Conservation (phyloP, 2,329 filamentous ascomycete species). For the Sporothrix sp. region DNA sequence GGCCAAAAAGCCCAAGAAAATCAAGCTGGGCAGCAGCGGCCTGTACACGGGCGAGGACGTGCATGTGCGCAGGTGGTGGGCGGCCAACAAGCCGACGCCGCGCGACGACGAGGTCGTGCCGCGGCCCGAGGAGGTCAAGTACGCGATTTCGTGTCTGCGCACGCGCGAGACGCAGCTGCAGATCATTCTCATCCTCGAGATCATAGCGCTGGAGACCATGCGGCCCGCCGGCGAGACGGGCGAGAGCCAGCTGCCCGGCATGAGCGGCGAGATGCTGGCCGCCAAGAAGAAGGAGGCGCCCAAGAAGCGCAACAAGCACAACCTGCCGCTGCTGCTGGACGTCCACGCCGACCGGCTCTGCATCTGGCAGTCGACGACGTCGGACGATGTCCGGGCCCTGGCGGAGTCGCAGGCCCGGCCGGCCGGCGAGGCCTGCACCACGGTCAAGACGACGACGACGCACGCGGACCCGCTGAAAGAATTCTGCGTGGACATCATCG, state of each 20-base stretch:
- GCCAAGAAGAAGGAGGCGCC: slow-evolving; percentile 25
- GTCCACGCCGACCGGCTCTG: slow-evolving; percentile 67
- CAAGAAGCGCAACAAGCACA: slow-evolving; percentile 53
- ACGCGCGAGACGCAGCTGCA: slow-evolving; percentile 72
- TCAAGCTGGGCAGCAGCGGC: slow-evolving; percentile 58
- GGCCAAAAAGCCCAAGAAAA: slow-evolving; percentile 50
- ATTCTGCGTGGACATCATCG: slow-evolving; percentile 71
- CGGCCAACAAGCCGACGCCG: slow-evolving; percentile 41
- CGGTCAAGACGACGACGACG: slow-evolving; percentile 30
- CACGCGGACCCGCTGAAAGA: slow-evolving; percentile 57
- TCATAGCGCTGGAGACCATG: slow-evolving; percentile 55
- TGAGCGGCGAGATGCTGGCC: slow-evolving; percentile 27
- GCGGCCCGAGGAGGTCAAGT: slow-evolving; percentile 45
- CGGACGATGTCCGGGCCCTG: slow-evolving; percentile 44
- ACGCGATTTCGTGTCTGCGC: slow-evolving; percentile 55
- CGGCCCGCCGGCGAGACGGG: slow-evolving; percentile 31
- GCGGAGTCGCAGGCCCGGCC: slow-evolving; percentile 37
- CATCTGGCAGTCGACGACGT: slow-evolving; percentile 72
- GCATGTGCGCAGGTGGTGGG: slow-evolving; percentile 62
- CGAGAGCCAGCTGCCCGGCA: slow-evolving; percentile 38
- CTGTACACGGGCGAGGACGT: slow-evolving; percentile 58
- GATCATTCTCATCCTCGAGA: slow-evolving; percentile 69
- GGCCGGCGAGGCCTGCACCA: slow-evolving; percentile 21
- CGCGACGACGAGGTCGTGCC: slow-evolving; percentile 38
- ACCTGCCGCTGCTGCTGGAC: slow-evolving; percentile 57